Conservation (phyloP, 805 yeast species). For the Saccharomycopsis babjevae region DNA sequence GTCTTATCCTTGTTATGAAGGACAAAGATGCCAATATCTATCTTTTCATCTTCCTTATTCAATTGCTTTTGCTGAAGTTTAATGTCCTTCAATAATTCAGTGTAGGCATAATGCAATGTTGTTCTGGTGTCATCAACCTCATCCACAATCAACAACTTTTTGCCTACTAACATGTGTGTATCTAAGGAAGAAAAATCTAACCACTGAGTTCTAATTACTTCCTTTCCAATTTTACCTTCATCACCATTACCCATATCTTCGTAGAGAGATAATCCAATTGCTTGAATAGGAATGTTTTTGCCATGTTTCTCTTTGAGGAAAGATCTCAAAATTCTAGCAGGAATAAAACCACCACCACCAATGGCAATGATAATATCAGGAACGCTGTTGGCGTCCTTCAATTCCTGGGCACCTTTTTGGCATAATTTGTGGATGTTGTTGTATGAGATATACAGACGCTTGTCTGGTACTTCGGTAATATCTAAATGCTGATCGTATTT, state of each 20-base stretch:
- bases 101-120: constrained; percentile 73
- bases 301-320: constrained; percentile 44
- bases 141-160: constrained; percentile 72
- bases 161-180: constrained; percentile 69
- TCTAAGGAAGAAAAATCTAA: constrained; percentile 66
- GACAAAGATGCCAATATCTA: constrained; percentile 68
- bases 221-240: constrained; percentile 51
- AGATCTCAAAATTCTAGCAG: constrained; percentile 57
- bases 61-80: constrained; percentile 39
- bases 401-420: constrained; percentile 49
- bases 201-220: constrained; percentile 86
- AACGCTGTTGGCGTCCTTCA: constrained; percentile 32
- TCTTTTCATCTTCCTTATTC: constrained; percentile 48
- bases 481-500: neutral
- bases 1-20: constrained; percentile 77
- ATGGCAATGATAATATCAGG: constrained; percentile 56
- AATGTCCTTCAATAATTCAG: constrained; percentile 55
- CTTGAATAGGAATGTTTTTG: constrained; percentile 61
- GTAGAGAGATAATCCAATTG: constrained; percentile 55
- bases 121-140: constrained; percentile 92
- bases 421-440: constrained; percentile 77
- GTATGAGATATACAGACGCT: constrained; percentile 57
- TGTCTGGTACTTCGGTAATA: constrained; percentile 8
- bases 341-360: constrained; percentile 69
- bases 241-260: constrained; percentile 43